These are phyloP conservation scores for Salix exigua DNA, from an alignment of 345 rosid species.

Conservation along the genomic window DNA sequence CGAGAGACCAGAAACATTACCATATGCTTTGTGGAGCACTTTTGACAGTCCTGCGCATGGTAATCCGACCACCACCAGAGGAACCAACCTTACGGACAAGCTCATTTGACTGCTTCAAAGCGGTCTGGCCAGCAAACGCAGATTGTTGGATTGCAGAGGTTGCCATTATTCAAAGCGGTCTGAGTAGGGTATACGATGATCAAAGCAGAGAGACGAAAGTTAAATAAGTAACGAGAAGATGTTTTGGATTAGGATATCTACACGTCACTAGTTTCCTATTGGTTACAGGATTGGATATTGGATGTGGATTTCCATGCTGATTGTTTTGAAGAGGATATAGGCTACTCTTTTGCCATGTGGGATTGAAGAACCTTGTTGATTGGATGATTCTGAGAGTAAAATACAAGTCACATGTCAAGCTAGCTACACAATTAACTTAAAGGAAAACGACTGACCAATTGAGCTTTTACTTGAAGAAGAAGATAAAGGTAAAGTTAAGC, in stretches of 20 bases:
- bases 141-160: slow-evolving; percentile 81
- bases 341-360: slow-evolving; percentile 40
- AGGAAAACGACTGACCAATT: neutral
- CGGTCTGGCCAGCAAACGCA: slow-evolving; percentile 71
- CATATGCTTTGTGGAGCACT: slow-evolving; percentile 83
- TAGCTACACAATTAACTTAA: neutral
- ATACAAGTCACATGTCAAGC: neutral
- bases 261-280: slow-evolving; percentile 45
- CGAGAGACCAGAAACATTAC: slow-evolving; percentile 29
- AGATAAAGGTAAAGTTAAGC: too few species aligned
- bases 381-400: neutral
- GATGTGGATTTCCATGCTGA: slow-evolving; percentile 42
- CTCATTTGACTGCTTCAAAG: slow-evolving; percentile 67
- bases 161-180: slow-evolving; percentile 50
- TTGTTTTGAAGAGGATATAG: slow-evolving; percentile 23
- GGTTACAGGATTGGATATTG: slow-evolving; percentile 33
- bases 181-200: neutral
- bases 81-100: slow-evolving; percentile 63
- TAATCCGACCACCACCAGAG: slow-evolving; percentile 55
- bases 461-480: too few species aligned
- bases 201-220: slow-evolving; percentile 3
- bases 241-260: slow-evolving; percentile 44
- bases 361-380: slow-evolving; percentile 27
- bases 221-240: slow-evolving; percentile 32
- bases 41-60: slow-evolving; percentile 82